Base-by-base conservation (phyloP, 441 rosid species). In the Mallotus japonicus region DNA sequence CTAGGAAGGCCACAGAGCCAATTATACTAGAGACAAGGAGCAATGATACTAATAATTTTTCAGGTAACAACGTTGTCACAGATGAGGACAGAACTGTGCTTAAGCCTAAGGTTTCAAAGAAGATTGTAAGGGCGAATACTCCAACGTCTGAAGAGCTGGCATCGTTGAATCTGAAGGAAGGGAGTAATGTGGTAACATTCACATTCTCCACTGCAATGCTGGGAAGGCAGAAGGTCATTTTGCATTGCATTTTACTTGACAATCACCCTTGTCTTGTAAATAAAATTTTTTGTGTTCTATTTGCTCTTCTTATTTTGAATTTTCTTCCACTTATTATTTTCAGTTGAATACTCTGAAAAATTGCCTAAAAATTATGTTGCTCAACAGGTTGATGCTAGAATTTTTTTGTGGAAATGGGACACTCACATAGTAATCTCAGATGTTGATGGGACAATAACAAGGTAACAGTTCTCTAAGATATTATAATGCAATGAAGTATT, bases 391-490 rank as follows among this genome's bases (percentile, higher is more conserved):
- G 97, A 96, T 62, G 97, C 98, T 11, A 87, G 94, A 73, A 93
- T 96, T 62, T 93, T 83, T 87, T 81, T 90, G 77, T 96, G 98
- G 99, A 96, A 92, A 80, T 96, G 98, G 98, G 86, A 92, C 82
- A 76, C 92, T 69, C 92, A 88, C 46, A 85, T 95, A 70, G 97
- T 95, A 68, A 84, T 96, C 80, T 92, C 98, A 28, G 98, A 96
- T 86, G 99, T 95, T 71, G 99, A 95, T 81, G 99, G 99, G 76
- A 95, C 98, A 53, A 95, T 95, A 69, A 95, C 99, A 72, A 93
- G 82, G 99, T 89, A 83, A 81, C 87, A 53, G 10, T 69, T 75
- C 60, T 78, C 47, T 65, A 16, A 28, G n/a, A 47, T 79, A 51
- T 68, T 61, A 54, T 34, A n/a, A 28, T 44, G 34, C 22, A 17